phyloP scores from a whole-genome alignment of 225 moss, liverwort and hornwort species.

The Bryum argenteum region DNA sequence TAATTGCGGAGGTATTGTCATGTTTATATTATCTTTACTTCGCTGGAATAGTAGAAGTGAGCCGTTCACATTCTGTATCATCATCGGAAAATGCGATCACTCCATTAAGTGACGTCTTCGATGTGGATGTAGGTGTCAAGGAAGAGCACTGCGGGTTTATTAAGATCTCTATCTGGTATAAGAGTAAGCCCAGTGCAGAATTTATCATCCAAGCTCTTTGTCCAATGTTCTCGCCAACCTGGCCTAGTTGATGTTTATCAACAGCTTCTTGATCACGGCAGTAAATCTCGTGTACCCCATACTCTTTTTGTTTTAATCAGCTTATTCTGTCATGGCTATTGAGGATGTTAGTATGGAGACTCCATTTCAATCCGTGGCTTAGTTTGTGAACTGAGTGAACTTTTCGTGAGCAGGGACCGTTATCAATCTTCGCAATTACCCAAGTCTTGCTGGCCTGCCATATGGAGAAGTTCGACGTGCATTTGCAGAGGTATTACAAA shows the following conservation, averaged over 20 bases:
- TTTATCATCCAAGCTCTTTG: conserved; percentile 70
- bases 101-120: conserved; percentile 4
- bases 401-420: conserved; percentile 43
- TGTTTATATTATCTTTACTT: conserved; percentile 21
- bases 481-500: conserved; percentile 58
- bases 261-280: conserved; percentile 71
- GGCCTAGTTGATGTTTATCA: conserved; percentile 71
- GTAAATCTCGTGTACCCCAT: conserved; percentile 45
- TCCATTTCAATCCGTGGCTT: not conserved
- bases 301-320: conserved; percentile 18
- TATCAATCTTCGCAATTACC: conserved; percentile 64
- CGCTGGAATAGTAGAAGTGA: conserved; percentile 9
- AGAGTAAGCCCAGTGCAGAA: conserved; percentile 73
- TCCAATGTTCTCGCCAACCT: conserved; percentile 68
- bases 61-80: not conserved
- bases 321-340: conserved; percentile 9
- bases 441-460: conserved; percentile 56
- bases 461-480: conserved; percentile 66
- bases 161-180: conserved; percentile 58
- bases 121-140: conserved; percentile 59
- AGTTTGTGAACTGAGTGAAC: conserved; percentile 17
- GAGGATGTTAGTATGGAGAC: conserved; percentile 11
- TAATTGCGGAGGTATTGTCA: conserved; percentile 64
- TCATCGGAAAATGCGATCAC: conserved; percentile 20
- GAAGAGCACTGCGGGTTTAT: conserved; percentile 68